Conservation (phyloP, 2,329 filamentous ascomycete genomes). For the Ambrosiella cleistominuta region DNA sequence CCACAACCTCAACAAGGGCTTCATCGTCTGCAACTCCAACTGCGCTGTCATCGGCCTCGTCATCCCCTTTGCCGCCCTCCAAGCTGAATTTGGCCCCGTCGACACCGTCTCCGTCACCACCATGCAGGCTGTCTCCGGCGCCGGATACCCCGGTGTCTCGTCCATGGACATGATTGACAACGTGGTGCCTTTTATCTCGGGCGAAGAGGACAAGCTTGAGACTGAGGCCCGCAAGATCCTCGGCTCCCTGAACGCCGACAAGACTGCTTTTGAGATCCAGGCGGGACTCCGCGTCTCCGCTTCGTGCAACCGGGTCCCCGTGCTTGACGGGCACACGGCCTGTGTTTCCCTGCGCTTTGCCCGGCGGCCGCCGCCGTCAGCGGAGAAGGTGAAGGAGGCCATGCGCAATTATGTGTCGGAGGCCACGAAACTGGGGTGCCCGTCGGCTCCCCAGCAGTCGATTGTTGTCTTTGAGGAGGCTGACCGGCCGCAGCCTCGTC, state of each 20-base stretch:
- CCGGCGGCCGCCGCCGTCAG: slow-evolving; percentile 53
- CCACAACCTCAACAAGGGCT: slow-evolving; percentile 60
- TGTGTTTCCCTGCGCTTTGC: slow-evolving; percentile 77
- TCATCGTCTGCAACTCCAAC: slow-evolving; percentile 95
- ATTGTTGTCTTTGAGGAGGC: slow-evolving; percentile 82
- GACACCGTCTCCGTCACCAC: slow-evolving; percentile 66
- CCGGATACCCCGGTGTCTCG: slow-evolving; percentile 76
- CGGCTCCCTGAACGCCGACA: slow-evolving; percentile 51
- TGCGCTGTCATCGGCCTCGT: slow-evolving; percentile 94
- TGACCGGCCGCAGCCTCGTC: slow-evolving; percentile 76
- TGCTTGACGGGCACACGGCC: slow-evolving; percentile 88
- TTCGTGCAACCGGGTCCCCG: slow-evolving; percentile 84
- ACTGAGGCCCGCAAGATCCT: slow-evolving; percentile 91
- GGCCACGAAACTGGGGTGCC: slow-evolving; percentile 66
- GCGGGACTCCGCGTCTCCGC: slow-evolving; percentile 58
- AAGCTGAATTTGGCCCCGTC: slow-evolving; percentile 70
- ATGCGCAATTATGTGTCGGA: slow-evolving; percentile 69
- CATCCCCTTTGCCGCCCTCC: slow-evolving; percentile 81
- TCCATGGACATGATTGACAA: slow-evolving; percentile 96
- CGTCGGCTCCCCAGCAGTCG: slow-evolving; percentile 62
- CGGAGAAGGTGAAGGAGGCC: slow-evolving; percentile 60
- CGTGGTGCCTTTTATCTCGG: slow-evolving; percentile 79
- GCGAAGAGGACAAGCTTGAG: slow-evolving; percentile 93
- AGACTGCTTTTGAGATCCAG: slow-evolving; percentile 63
- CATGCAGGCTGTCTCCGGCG: slow-evolving; percentile 85